Evolutionary conservation across 2,329 filamentous ascomycete genomes (phyloP).

Genomic region (Colletotrichum spaethianum): DNA sequence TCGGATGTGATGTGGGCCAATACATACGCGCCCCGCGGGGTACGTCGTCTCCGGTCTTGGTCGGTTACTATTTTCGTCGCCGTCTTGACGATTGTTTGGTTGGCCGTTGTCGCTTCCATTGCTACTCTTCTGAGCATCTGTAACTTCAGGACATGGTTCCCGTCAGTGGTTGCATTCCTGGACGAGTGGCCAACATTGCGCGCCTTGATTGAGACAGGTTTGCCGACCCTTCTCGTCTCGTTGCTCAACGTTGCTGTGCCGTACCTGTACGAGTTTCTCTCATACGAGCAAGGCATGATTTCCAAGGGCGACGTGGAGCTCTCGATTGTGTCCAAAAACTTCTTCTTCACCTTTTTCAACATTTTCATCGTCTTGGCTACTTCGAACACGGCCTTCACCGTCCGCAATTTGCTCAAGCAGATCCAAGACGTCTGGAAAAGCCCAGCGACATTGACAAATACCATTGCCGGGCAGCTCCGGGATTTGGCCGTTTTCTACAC

Average conservation of each 20-base stretch:
- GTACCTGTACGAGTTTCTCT: slow-evolving; percentile 94
- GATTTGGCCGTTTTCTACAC: slow-evolving; percentile 87
- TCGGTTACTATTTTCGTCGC: slow-evolving; percentile 86
- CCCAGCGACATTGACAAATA: slow-evolving; percentile 81
- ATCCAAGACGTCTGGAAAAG: slow-evolving; percentile 83
- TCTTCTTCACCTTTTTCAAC: slow-evolving; percentile 99
- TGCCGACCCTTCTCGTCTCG: slow-evolving; percentile 89
- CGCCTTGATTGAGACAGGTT: slow-evolving; percentile 86
- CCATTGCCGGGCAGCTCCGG: slow-evolving; percentile 83
- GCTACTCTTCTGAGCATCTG: slow-evolving; percentile 86
- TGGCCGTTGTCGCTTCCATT: slow-evolving; percentile 83
- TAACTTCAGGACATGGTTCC: slow-evolving; percentile 81
- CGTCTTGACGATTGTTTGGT: slow-evolving; percentile 89
- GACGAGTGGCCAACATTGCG: slow-evolving; percentile 77
- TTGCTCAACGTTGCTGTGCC: slow-evolving; percentile 91
- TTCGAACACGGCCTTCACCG: slow-evolving; percentile 86
- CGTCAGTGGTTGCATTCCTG: slow-evolving; percentile 77
- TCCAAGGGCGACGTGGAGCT: slow-evolving; percentile 95
- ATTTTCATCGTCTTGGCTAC: slow-evolving; percentile 96
- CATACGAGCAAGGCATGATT: slow-evolving; percentile 93
- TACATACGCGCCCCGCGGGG: slow-evolving; percentile 83
- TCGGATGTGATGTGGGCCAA: slow-evolving; percentile 96
- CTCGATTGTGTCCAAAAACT: slow-evolving; percentile 97
- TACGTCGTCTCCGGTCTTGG: slow-evolving; percentile 86
- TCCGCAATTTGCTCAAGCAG: slow-evolving; percentile 80